Evolutionary conservation across 495 filamentous ascomycete species (phyloP).

Genomic region (Clohesyomyces aquaticus): DNA sequence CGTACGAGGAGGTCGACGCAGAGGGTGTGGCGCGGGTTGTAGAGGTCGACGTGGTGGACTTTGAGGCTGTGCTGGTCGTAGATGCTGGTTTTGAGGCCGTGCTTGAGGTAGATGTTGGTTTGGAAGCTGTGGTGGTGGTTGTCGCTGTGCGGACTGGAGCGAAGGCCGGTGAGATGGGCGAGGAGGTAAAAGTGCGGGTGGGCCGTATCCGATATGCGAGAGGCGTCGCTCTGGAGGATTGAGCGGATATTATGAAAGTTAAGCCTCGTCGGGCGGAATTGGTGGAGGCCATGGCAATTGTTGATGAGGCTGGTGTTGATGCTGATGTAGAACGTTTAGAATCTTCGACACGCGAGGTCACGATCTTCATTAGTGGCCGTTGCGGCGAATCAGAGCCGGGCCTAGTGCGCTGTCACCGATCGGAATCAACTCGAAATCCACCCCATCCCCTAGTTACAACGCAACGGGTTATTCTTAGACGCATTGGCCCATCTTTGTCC

Average conservation of each 20-base stretch:
- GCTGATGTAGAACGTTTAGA: too few relatives aligned
- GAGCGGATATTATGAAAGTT: constrained; percentile 1
- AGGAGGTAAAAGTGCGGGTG: constrained; percentile 1
- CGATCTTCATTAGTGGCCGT: neutral
- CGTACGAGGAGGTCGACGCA: constrained; percentile 1
- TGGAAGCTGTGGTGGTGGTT: constrained; percentile 9
- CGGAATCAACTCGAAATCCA: neutral
- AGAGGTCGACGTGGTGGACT: neutral
- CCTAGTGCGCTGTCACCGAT: neutral
- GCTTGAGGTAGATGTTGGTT: neutral
- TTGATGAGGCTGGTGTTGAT: too few relatives aligned
- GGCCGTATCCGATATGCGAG: constrained; percentile 19
- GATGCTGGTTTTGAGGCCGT: neutral
- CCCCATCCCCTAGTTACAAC: too few relatives aligned
- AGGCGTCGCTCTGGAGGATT: constrained; percentile 21
- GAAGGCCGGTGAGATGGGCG: constrained; percentile 29
- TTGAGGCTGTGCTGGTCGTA: constrained; percentile 12
- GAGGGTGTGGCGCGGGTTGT: constrained; percentile 14
- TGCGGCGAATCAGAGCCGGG: neutral
- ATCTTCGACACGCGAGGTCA: neutral
- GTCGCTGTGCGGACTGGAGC: constrained; percentile 38
- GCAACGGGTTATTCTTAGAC: too few relatives aligned
- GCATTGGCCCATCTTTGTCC: too few relatives aligned
- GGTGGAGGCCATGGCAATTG: constrained; percentile 14
- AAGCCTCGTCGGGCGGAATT: constrained; percentile 9